Evolutionary conservation across 805 yeast genomes (phyloP), one percentile per base, ranked within the genome.

Genomic region (Candida glaebosa): DNA sequence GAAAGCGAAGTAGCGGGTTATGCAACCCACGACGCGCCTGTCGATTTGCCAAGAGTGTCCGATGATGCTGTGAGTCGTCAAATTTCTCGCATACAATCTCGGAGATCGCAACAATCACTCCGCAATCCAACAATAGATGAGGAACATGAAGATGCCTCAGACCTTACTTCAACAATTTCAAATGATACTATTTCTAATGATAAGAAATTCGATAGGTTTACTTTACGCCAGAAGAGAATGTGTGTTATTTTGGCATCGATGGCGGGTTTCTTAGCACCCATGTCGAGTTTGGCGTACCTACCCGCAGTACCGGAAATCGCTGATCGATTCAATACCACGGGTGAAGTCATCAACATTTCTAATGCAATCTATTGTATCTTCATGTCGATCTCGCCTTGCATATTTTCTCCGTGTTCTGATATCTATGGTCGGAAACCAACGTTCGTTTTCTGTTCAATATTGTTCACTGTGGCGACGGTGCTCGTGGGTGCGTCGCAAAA

Each of bases 281-380:
- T 70, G 41, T 60, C 71, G 2, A 60, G 71, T 3, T 53, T 73
- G 47, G 69, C 78, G 3, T 69, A 74, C 44, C 52, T 76, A 15
- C 82, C 82, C 5, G 80, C 81, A 1, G 73, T 76, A 9, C 65
- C 77, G 1, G 69, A 65, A 40, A 71, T 78, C 35, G 78, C 83
- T 1, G 46, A 50, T 3, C 51, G 56, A 15, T 73, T 76, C 53
- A 42, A 69, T 42, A 75, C 81, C 12, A 68, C 78, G 0, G 69
- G 71, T 4, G 65, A 65, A 9, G 54, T 75, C 12, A 70, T 78
- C 47, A 76, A 73, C 44, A 57, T 74, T 4, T 63, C 81, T 7
- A 75, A 71, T 49, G 81, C 80, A 2, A 59, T 73, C 10, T 76
- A 71, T 52, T 71, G 71, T 53, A 46, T 76, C 2, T 65, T 71